A percentile compares a stretch with the other conserved stretches of the same genome.
phyloP scores from a whole-genome alignment of 768 basidiomycete species.

The Suillus subluteus region DNA sequence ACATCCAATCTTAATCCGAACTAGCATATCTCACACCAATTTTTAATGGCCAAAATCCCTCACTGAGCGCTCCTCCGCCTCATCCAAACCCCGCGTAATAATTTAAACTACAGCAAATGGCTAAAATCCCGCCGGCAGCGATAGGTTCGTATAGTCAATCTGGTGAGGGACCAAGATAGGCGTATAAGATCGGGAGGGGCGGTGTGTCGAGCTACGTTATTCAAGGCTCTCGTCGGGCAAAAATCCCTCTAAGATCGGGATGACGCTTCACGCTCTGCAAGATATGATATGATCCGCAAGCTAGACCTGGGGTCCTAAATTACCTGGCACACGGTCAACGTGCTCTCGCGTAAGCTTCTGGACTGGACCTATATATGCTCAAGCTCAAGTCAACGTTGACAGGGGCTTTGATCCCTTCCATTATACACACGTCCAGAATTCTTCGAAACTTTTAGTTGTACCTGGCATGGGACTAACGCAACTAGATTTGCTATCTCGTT shows the following conservation, averaged over 20 bases:
- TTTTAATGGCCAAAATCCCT: not conserved
- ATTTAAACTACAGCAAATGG: slow-evolving; percentile 1
- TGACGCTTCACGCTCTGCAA: no score
- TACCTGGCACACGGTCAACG: not conserved
- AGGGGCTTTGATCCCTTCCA: not conserved
- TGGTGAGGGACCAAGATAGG: not conserved
- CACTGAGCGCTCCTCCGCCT: not conserved
- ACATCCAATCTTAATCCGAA: not conserved
- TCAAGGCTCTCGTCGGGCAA: not conserved
- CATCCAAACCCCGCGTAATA: not conserved
- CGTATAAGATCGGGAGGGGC: not conserved
- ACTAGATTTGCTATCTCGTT: not conserved
- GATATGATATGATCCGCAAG: not conserved
- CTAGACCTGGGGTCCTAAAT: not conserved
- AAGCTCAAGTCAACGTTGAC: not conserved
- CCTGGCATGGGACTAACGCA: not conserved
- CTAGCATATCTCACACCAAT: not conserved
- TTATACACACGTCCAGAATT: not conserved
- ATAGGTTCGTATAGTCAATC: not conserved
- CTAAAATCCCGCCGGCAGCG: not conserved
- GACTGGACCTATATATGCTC: not conserved
- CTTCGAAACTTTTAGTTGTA: not conserved
- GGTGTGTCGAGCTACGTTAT: not conserved
- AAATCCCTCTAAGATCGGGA: not conserved
- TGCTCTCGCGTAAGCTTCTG: not conserved